Percentiles rank a stretch among this genome's conserved stretches.
Evolutionary conservation across 208 protist genomes (phyloP).

Genomic region (Acanthamoeba healyi): DNA sequence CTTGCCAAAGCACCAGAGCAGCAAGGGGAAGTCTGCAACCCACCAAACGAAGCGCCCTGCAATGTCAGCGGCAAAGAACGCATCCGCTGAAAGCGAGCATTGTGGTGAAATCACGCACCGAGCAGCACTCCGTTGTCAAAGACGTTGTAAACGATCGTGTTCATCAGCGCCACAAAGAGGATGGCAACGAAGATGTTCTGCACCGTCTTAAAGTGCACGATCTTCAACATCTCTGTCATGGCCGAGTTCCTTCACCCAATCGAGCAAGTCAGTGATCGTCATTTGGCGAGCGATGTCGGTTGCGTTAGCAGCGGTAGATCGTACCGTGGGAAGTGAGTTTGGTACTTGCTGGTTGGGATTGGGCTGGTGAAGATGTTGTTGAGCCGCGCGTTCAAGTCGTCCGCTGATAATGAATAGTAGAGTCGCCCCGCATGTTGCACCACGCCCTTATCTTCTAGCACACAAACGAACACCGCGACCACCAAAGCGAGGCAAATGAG

Average conservation of each 20-base stretch:
- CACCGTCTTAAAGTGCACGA: conserved; percentile 71
- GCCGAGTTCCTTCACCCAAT: conserved; percentile 37
- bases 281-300: no score
- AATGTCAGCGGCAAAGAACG: no score
- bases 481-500: background rate
- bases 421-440: conserved; percentile 44
- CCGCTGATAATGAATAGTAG: conserved; percentile 38
- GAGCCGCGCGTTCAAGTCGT: conserved; percentile 2
- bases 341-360: conserved; percentile 55
- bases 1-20: conserved; percentile 71
- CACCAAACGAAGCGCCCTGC: no score
- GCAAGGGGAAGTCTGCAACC: conserved; percentile 32
- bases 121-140: conserved; percentile 33
- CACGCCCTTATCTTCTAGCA: background rate
- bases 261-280: background rate
- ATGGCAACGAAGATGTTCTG: conserved; percentile 72
- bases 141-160: conserved; percentile 46
- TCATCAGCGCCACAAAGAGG: conserved; percentile 36
- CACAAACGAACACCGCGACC: no score
- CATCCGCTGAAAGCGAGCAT: no score
- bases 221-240: conserved; percentile 73
- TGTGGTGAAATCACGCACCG: background rate
- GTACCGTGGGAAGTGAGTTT: conserved; percentile 61
- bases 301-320: no score
- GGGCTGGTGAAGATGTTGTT: conserved; percentile 55